A percentile compares a stretch with the other conserved stretches of the same genome.
Conservation (phyloP, 805 yeast species). For the Schwanniomyces polymorphus region DNA sequence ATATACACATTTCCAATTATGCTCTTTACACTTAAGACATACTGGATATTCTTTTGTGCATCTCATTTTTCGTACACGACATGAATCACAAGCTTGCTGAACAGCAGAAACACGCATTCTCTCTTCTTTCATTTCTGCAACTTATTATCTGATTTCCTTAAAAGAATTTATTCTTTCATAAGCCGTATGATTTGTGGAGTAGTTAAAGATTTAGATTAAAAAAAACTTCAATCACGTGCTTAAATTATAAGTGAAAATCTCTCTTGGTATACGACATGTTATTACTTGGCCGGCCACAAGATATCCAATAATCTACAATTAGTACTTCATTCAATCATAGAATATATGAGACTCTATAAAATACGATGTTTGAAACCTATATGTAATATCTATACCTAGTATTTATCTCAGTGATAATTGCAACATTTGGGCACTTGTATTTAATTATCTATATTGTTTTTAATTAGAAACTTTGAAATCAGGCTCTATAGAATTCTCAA, state of each 20-base stretch:
- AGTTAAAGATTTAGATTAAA: no score
- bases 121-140: background rate
- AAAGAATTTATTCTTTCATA: no score
- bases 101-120: background rate
- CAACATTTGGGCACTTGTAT: no score
- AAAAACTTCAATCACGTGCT: no score
- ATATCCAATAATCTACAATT: background rate
- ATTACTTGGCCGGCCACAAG: constrained; percentile 12
- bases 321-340: background rate
- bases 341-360: background rate
- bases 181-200: no score
- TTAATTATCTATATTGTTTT: background rate
- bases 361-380: no score
- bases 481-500: constrained; percentile 4
- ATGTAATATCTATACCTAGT: no score
- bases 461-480: background rate
- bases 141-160: constrained; percentile 16
- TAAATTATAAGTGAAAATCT: no score
- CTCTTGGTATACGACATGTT: constrained; percentile 6
- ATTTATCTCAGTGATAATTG: no score
- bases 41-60: constrained; percentile 3
- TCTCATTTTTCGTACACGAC: constrained; percentile 4
- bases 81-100: constrained; percentile 4
- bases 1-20: constrained; percentile 4
- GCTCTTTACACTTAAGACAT: constrained; percentile 4